A percentile compares a stretch with the other conserved stretches of the same genome.
These are phyloP conservation scores for Orychophragmus violaceus DNA, from an alignment of 345 rosid species.

Conservation along the genomic window DNA sequence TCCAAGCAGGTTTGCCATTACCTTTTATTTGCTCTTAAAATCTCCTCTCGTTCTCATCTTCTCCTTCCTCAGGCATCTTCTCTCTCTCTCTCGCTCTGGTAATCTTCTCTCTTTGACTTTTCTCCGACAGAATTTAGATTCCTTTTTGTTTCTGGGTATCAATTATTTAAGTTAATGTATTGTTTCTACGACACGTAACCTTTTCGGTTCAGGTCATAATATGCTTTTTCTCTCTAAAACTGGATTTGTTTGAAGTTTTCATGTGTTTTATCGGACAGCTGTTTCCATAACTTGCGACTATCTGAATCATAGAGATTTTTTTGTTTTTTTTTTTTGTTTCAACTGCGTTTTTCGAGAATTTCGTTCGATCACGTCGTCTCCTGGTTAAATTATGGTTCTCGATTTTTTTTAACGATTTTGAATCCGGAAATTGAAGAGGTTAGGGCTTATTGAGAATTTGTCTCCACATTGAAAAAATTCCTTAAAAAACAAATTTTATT, in stretches of 20 bases:
- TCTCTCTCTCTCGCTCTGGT: neutral
- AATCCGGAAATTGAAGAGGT: neutral
- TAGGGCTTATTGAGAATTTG: neutral
- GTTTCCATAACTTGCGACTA: neutral
- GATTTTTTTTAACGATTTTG: neutral
- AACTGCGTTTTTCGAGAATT: neutral
- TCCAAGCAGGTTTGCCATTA: conserved; percentile 5
- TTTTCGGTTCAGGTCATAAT: neutral
- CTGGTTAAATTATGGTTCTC: neutral
- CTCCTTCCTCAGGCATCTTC: conserved; percentile 19
- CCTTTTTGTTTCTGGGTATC: neutral
- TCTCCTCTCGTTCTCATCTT: neutral
- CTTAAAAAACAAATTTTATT: neutral
- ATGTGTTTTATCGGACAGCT: neutral
- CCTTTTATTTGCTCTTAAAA: neutral
- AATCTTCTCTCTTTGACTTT: conserved; percentile 8
- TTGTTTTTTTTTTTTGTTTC: neutral
- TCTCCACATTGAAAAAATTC: neutral
- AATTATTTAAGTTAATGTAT: neutral
- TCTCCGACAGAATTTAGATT: neutral
- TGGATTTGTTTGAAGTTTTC: neutral
- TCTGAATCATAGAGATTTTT: neutral
- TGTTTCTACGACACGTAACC: conserved; percentile 22
- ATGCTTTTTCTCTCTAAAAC: neutral
- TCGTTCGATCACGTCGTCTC: neutral